Evolutionary conservation across 106 monocot species (phyloP), one percentile per base, ranked within the genome.

Genomic region (Cymbidium sinense): DNA sequence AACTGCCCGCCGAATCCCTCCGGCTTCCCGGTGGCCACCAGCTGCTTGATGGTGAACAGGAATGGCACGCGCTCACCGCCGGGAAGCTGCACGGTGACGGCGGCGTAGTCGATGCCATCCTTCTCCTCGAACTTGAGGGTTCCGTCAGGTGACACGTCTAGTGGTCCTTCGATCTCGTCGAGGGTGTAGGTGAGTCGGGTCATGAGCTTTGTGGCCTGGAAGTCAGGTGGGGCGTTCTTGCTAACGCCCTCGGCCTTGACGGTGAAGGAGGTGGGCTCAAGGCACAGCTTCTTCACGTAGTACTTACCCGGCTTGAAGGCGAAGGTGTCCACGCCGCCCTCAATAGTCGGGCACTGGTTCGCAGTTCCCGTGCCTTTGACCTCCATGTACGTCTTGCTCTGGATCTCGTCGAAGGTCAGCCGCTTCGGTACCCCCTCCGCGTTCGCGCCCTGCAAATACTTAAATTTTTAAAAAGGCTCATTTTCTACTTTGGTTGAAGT

Each of bases 131-230:
- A 69, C 13, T 69, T 69, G 69, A 69, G 13, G 33, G 69, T 12
- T 17, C 69, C 69, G 69, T 69, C 69, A 12, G 69, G 17, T 21
- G 69, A 71, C 2, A 71, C 94, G 69, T 98, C 91, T 36, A 98
- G 83, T 27, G 96, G 96, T 44, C 96, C 96, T 83, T 98, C 96
- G 33, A 98, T 92, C 88, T 98, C 96, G 84, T 94, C 94, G 1
- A 98, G 94, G n/a, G 96, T 98, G 94, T 98, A 94, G 79, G 96
- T 98, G 65, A 98, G 91, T 27, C 96, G 85, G 70, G 94, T 98
- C 96, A 98, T 98, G 76, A 98, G 96, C 87, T 98, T 98, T 19
- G 96, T 98, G 81, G 88, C 86, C 80, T 94, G 94, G 90, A 98
- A 98, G 64, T 94, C 96, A 0, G 91, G 82, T 0, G 94, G 77